phyloP scores from a whole-genome alignment of 1,284 basidiomycete species.

The Microbotryum lychnidis-dioicae region DNA sequence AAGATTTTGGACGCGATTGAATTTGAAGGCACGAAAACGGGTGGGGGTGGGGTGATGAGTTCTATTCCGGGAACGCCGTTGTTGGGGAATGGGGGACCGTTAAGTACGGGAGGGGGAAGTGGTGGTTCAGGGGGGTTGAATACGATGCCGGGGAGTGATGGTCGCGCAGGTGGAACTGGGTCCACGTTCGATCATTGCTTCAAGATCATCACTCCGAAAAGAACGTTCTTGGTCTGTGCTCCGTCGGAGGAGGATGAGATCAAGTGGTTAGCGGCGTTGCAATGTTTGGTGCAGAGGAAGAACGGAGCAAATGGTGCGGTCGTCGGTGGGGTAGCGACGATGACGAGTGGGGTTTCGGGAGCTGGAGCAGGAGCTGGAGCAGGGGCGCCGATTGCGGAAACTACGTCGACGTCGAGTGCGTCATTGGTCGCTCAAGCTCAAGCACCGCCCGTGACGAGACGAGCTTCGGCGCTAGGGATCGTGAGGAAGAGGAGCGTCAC shows the following conservation, averaged over 20 bases:
- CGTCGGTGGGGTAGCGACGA: neutral
- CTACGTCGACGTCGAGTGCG: neutral
- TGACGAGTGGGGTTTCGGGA: neutral
- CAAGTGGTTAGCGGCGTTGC: slow-evolving; percentile 90
- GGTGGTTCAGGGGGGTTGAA: too few relatives aligned
- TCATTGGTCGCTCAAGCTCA: neutral
- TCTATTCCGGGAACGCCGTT: neutral
- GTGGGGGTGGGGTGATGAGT: neutral
- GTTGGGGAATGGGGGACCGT: neutral
- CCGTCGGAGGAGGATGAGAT: slow-evolving; percentile 98
- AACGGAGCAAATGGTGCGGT: neutral
- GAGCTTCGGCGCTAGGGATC: neutral
- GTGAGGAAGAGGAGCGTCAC: slow-evolving; percentile 25
- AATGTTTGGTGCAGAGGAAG: slow-evolving; percentile 59
- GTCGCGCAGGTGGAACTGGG: neutral
- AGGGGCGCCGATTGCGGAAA: neutral
- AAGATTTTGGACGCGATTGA: slow-evolving; percentile 90
- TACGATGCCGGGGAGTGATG: neutral
- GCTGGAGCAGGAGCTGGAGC: neutral
- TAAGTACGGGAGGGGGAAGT: too few relatives aligned
- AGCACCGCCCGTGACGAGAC: neutral
- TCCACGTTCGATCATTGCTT: slow-evolving; percentile 56
- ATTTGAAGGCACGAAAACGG: slow-evolving; percentile 45
- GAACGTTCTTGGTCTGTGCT: slow-evolving; percentile 80
- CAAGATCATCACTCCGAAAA: slow-evolving; percentile 92